A percentile compares a stretch with the other conserved stretches of the same genome.
phyloP scores from a whole-genome alignment of 495 filamentous ascomycete species.

The Penicillium pulvis region DNA sequence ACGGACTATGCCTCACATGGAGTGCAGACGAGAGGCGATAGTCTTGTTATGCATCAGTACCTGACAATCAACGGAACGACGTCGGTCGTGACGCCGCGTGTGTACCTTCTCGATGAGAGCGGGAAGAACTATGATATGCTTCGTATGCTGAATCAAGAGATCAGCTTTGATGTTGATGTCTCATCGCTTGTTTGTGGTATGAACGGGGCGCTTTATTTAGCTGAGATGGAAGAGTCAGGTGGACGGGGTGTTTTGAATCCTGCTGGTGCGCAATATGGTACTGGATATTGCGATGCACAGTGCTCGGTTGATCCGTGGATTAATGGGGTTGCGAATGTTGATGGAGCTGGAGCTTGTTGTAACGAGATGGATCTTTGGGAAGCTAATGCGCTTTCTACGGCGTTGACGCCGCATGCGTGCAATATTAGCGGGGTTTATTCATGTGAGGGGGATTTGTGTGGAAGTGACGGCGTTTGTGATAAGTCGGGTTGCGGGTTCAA shows the following conservation, averaged over 20 bases:
- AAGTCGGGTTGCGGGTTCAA: constrained; percentile 67
- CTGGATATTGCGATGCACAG: constrained; percentile 72
- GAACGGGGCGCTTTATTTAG: constrained; percentile 69
- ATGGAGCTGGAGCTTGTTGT: constrained; percentile 54
- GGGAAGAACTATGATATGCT: constrained; percentile 61
- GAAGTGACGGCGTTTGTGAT: constrained; percentile 59
- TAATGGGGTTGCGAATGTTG: constrained; percentile 58
- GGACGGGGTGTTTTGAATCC: constrained; percentile 57
- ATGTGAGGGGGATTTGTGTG: constrained; percentile 52
- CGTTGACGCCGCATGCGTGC: constrained; percentile 61
- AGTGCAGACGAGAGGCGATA: constrained; percentile 43
- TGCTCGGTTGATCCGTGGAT: constrained; percentile 59
- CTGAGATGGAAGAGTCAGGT: constrained; percentile 61
- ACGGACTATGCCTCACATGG: constrained; percentile 50
- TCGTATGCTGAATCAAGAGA: constrained; percentile 58
- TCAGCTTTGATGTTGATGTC: constrained; percentile 66
- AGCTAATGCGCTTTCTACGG: constrained; percentile 60
- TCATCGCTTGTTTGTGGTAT: constrained; percentile 63
- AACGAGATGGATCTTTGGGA: constrained; percentile 68
- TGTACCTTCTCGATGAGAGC: constrained; percentile 60
- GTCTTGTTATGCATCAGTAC: constrained; percentile 49
- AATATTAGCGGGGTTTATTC: constrained; percentile 41
- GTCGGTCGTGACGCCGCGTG: constrained; percentile 51
- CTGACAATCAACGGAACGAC: constrained; percentile 28
- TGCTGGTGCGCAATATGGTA: constrained; percentile 65